Percentiles rank a stretch among this genome's conserved stretches.
Conservation (phyloP, 768 basidiomycete genomes). For the Tylopilus plumbeoviolaceoides region DNA sequence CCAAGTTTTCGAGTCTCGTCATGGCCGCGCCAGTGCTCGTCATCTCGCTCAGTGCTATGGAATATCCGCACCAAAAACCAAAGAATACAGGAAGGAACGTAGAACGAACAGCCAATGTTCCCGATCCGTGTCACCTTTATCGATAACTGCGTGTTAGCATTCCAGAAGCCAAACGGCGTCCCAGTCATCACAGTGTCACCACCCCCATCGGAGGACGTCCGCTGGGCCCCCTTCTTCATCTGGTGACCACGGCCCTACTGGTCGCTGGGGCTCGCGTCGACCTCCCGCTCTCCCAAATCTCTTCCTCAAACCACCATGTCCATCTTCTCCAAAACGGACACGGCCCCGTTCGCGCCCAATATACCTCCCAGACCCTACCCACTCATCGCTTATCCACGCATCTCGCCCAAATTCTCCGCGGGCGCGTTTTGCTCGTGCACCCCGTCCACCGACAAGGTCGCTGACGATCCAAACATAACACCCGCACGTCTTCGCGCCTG, state of each 20-base stretch:
- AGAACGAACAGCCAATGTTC: neutral
- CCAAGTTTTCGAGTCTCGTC: constrained; percentile 29
- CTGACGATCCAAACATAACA: neutral
- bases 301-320: constrained; percentile 3
- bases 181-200: constrained; percentile 17
- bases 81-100: constrained; percentile 1
- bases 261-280: neutral
- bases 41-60: constrained; percentile 29
- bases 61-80: constrained; percentile 23
- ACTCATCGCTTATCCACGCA: constrained; percentile 5
- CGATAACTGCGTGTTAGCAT: constrained; percentile 4
- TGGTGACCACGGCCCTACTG: neutral
- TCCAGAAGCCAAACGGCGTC: neutral
- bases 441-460: constrained; percentile 17
- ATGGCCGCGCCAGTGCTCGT: constrained; percentile 27
- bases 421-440: constrained; percentile 23
- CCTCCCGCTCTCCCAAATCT: neutral
- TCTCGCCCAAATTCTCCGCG: constrained; percentile 28
- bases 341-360: constrained; percentile 17
- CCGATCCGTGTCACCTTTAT: constrained; percentile 10
- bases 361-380: constrained; percentile 15
- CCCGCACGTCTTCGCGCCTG: constrained; percentile 14
- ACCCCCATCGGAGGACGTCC: constrained; percentile 4
- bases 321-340: constrained; percentile 8
- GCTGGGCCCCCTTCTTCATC: neutral